These are phyloP conservation scores for Helotiales sp. DNA, from an alignment of 2,329 filamentous ascomycete species.

Conservation along the genomic window DNA sequence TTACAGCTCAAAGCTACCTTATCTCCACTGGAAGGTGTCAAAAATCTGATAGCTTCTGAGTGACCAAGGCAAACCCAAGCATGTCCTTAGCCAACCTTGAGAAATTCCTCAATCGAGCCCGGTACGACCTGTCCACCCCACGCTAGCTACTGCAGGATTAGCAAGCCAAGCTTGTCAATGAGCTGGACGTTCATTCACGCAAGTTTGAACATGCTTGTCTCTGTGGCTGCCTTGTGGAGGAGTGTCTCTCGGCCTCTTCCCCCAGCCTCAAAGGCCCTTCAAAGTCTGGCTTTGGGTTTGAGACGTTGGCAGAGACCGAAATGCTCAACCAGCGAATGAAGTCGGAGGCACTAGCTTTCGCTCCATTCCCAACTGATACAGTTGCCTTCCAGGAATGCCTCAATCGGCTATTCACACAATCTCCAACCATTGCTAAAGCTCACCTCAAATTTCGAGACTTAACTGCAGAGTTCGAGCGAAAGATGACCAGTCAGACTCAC, in stretches of 20 bases:
- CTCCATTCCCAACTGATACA: constrained; percentile 50
- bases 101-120: constrained; percentile 56
- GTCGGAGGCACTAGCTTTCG: constrained; percentile 62
- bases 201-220: constrained; percentile 60
- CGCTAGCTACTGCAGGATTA: constrained; percentile 50
- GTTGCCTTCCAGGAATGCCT: constrained; percentile 55
- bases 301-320: constrained; percentile 56
- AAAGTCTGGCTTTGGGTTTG: constrained; percentile 46
- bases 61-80: neutral
- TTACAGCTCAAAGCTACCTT: too few relatives aligned
- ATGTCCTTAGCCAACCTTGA: constrained; percentile 47
- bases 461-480: constrained; percentile 45
- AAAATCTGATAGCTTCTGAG: neutral
- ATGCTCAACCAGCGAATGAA: constrained; percentile 57
- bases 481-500: constrained; percentile 32
- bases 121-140: constrained; percentile 57
- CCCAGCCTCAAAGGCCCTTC: constrained; percentile 27
- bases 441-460: constrained; percentile 48
- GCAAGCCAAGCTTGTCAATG: constrained; percentile 51
- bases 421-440: constrained; percentile 47
- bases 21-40: constrained; percentile 40
- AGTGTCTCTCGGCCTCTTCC: constrained; percentile 52
- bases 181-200: constrained; percentile 52
- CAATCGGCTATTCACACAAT: constrained; percentile 52
- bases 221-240: constrained; percentile 58